Conservation (phyloP, 257 asterid species). For the Fraxinus pennsylvanica region DNA sequence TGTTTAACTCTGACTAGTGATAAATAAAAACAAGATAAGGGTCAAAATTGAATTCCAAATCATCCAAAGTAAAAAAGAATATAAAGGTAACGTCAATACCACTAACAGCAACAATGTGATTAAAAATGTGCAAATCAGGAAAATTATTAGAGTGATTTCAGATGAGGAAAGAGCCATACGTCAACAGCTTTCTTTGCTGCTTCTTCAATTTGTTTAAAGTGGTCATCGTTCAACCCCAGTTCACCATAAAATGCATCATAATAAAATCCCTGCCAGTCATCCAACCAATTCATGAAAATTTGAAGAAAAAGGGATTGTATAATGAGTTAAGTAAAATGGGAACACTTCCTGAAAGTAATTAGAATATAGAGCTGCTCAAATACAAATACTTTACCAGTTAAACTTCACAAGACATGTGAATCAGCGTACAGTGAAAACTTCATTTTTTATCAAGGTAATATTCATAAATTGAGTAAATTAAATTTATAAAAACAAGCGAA, state of each 20-base stretch:
- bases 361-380: slow-evolving; percentile 1
- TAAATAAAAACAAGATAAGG: not conserved
- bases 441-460: not conserved
- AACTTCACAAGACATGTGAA: not conserved
- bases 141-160: slow-evolving; percentile 10
- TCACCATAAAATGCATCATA: no score
- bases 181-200: no score
- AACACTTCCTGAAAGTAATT: slow-evolving; percentile 4
- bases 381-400: not conserved
- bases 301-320: not conserved
- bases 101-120: slow-evolving; percentile 1
- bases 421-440: not conserved
- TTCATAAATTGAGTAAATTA: not conserved
- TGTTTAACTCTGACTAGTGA: no score
- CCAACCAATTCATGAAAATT: not conserved
- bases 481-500: not conserved
- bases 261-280: no score
- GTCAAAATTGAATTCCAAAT: not conserved
- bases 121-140: slow-evolving; percentile 15
- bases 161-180: no score
- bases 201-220: no score
- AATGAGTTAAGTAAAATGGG: slow-evolving; percentile 11
- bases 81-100: slow-evolving; percentile 6
- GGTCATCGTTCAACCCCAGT: no score
- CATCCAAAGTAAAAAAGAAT: not conserved